phyloP scores from a whole-genome alignment of 768 basidiomycete genomes.

The Harrya chromipes region DNA sequence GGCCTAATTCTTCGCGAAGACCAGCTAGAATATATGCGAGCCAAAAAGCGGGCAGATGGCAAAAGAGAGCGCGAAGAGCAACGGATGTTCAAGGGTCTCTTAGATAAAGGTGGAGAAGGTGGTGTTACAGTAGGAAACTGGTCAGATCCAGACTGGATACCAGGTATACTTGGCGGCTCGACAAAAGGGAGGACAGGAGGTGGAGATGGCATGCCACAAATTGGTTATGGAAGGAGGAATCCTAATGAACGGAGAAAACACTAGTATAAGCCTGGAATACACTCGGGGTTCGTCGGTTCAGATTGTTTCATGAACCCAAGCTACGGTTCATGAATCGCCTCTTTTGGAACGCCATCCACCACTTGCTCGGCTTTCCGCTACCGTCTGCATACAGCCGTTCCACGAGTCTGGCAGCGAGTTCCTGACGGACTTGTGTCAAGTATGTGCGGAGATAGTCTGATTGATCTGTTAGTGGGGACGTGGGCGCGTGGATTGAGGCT shows the following conservation, averaged over 20 bases:
- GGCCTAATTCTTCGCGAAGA: constrained; percentile 92
- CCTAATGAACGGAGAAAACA: constrained; percentile 76
- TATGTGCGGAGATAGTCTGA: constrained; percentile 89
- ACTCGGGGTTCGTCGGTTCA: not conserved
- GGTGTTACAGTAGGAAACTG: constrained; percentile 66
- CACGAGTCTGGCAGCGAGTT: constrained; percentile 80
- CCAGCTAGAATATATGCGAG: constrained; percentile 82
- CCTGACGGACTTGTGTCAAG: constrained; percentile 89
- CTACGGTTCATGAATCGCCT: constrained; percentile 94
- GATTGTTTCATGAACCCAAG: constrained; percentile 52
- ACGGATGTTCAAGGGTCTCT: constrained; percentile 58
- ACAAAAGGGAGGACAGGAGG: constrained; percentile 64
- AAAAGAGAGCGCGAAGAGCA: constrained; percentile 73
- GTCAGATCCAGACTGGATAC: constrained; percentile 96
- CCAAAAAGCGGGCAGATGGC: constrained; percentile 72
- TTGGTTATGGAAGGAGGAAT: constrained; percentile 87
- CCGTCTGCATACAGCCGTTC: constrained; percentile 92
- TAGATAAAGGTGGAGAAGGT: constrained; percentile 48
- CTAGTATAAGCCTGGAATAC: constrained; percentile 24
- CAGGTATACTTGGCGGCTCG: constrained; percentile 68
- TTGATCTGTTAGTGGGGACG: constrained; percentile 8
- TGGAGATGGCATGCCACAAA: constrained; percentile 71
- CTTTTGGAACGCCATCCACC: constrained; percentile 99
- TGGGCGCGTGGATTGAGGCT: constrained; percentile 1
- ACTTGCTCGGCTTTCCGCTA: constrained; percentile 93